Evolutionary conservation across 768 basidiomycete genomes (phyloP).

Genomic region (Auricularia sp.): DNA sequence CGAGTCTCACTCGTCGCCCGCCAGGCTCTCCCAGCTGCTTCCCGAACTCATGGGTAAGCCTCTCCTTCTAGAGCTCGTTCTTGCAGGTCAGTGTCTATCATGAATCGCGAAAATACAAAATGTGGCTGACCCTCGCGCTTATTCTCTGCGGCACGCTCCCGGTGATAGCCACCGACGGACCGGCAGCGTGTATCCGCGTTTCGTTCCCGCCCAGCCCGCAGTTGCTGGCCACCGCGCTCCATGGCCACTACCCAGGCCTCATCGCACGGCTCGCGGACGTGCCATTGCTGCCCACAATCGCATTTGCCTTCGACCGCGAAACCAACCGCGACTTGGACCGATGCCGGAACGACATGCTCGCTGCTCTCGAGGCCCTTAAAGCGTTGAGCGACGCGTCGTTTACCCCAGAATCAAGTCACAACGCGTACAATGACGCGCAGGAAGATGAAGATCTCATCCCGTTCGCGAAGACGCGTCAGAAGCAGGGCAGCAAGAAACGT

Average conservation of each 20-base stretch:
- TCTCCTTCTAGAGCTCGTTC: not conserved
- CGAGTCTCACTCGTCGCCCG: not conserved
- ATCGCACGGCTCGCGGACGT: not conserved
- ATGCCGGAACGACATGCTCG: not conserved
- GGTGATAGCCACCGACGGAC: constrained; percentile 93
- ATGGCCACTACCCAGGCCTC: not conserved
- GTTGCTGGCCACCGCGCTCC: not conserved
- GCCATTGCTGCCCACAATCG: not conserved
- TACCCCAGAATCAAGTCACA: not conserved
- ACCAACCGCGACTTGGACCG: not conserved
- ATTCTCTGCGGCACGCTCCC: constrained; percentile 46
- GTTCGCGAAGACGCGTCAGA: constrained; percentile 18
- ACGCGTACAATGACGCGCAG: not conserved
- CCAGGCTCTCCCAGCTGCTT: not conserved
- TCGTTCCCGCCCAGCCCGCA: not conserved
- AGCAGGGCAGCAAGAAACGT: constrained; percentile 15
- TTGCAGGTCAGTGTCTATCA: not conserved
- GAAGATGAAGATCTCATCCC: not conserved
- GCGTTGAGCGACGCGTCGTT: not conserved
- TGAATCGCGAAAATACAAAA: too few species aligned
- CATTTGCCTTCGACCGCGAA: not conserved
- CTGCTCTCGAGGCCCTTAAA: not conserved
- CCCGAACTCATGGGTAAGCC: not conserved
- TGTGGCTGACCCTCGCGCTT: too few species aligned
- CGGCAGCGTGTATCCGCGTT: constrained; percentile 49